Conservation (phyloP, 306 rosid species). For the Cucumis cinereus region DNA sequence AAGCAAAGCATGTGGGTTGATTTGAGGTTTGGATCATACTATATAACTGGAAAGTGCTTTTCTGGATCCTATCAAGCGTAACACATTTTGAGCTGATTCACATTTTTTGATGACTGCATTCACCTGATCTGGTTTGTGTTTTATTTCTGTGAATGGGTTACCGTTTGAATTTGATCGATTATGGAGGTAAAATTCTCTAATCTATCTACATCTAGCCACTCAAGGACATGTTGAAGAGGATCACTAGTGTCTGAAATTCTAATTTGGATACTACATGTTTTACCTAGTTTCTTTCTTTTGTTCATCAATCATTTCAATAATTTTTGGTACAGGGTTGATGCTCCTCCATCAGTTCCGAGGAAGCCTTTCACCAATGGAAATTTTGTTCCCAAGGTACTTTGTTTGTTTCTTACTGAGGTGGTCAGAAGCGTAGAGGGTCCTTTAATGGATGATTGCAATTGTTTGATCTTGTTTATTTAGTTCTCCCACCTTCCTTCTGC, state of each 20-base stretch:
- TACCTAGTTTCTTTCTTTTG: not conserved
- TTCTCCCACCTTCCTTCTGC: not conserved
- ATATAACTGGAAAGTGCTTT: conserved; percentile 17
- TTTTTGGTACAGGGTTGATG: conserved; percentile 50
- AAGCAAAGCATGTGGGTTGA: conserved; percentile 14
- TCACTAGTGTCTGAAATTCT: conserved; percentile 9
- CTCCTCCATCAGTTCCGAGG: conserved; percentile 38
- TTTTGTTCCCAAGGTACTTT: conserved; percentile 42
- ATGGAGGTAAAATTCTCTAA: conserved; percentile 23
- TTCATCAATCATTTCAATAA: conserved; percentile 13
- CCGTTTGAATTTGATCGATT: conserved; percentile 5
- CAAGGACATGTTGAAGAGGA: not conserved
- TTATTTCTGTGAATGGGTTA: conserved; percentile 22
- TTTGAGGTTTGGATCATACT: conserved; percentile 10
- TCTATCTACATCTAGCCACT: conserved; percentile 9
- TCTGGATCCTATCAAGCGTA: conserved; percentile 14
- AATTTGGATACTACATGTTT: conserved; percentile 9
- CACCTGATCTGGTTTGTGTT: conserved; percentile 24
- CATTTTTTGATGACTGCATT: conserved; percentile 17
- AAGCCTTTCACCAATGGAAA: conserved; percentile 29
- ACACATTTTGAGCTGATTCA: conserved; percentile 14
- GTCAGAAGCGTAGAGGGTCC: not conserved
- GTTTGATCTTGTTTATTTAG: not conserved
- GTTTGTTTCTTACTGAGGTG: not conserved
- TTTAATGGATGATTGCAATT: not conserved